Conservation (phyloP, 2,329 filamentous ascomycete species). For the Fusarium nisikadoi region DNA sequence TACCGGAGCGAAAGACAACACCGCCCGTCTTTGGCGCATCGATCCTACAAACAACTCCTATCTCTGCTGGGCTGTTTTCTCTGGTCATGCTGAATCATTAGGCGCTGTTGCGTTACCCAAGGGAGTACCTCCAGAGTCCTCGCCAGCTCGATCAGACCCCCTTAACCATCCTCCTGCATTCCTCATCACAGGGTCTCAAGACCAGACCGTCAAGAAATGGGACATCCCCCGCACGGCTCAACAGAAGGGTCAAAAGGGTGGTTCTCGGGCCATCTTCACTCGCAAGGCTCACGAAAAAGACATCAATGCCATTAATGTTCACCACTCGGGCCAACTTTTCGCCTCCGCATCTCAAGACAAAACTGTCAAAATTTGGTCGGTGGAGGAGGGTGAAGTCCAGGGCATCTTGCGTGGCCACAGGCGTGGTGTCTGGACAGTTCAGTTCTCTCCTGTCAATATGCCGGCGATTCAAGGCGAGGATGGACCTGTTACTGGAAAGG, state of each 20-base stretch:
- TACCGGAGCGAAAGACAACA: conserved; percentile 97
- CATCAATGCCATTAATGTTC: conserved; percentile 92
- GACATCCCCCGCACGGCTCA: conserved; percentile 73
- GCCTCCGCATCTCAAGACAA: conserved; percentile 97
- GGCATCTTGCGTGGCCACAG: conserved; percentile 93
- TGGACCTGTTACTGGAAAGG: conserved; percentile 78
- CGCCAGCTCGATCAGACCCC: conserved; percentile 77
- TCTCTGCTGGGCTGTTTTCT: conserved; percentile 82
- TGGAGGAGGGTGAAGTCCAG: conserved; percentile 87
- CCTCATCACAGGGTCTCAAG: conserved; percentile 91
- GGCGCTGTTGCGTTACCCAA: conserved; percentile 89
- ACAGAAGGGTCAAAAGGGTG: conserved; percentile 58
- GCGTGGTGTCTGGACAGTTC: conserved; percentile 94
- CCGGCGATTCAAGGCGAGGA: conserved; percentile 78
- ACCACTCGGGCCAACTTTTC: conserved; percentile 79
- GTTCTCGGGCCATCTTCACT: conserved; percentile 79
- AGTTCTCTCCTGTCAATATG: conserved; percentile 83
- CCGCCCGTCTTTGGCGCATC: conserved; percentile 87
- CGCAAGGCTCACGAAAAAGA: conserved; percentile 98
- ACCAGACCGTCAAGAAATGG: conserved; percentile 96
- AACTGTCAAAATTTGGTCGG: conserved; percentile 96
- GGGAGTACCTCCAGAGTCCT: conserved; percentile 72
- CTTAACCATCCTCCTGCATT: conserved; percentile 84
- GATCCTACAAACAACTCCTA: conserved; percentile 80
- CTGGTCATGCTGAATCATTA: conserved; percentile 92